These are phyloP conservation scores for Nemania abortiva DNA, from an alignment of 2,329 filamentous ascomycete species.

Conservation along the genomic window DNA sequence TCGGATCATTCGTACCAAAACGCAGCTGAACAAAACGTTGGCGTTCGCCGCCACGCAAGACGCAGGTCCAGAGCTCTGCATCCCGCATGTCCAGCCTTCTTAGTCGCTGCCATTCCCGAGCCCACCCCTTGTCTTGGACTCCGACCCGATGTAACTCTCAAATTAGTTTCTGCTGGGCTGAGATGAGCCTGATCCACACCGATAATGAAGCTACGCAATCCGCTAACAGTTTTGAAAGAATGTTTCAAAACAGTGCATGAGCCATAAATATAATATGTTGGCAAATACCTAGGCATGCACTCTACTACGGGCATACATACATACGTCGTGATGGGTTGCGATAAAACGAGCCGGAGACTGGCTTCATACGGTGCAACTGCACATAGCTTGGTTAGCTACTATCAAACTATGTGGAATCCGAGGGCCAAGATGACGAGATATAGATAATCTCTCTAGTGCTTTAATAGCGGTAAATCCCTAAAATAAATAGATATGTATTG, in stretches of 20 bases:
- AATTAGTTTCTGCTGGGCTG: slow-evolving; percentile 40
- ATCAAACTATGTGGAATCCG: slow-evolving; percentile 9
- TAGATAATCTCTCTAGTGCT: slow-evolving; percentile 8
- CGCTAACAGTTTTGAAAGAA: background rate
- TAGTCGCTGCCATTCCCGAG: slow-evolving; percentile 27
- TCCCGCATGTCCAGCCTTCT: slow-evolving; percentile 14
- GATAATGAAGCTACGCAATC: slow-evolving; percentile 26
- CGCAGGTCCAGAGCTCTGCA: slow-evolving; percentile 30
- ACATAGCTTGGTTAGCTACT: background rate
- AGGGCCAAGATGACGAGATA: background rate
- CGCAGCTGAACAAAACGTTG: slow-evolving; percentile 25
- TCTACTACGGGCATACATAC: background rate
- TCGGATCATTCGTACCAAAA: slow-evolving; percentile 6
- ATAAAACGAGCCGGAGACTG: slow-evolving; percentile 1
- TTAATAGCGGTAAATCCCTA: background rate
- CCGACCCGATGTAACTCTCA: slow-evolving; percentile 21
- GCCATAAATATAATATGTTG: background rate
- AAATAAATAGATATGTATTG: too few species aligned
- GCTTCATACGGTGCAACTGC: background rate
- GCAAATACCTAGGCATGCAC: background rate
- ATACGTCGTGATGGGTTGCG: background rate
- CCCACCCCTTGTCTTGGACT: slow-evolving; percentile 19
- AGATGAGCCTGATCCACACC: slow-evolving; percentile 24
- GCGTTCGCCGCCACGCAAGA: slow-evolving; percentile 21
- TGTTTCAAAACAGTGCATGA: background rate